These are phyloP conservation scores for Phascolomyces articulosus DNA, from an alignment of 371 early-diverging fungal species.

Conservation along the genomic window DNA sequence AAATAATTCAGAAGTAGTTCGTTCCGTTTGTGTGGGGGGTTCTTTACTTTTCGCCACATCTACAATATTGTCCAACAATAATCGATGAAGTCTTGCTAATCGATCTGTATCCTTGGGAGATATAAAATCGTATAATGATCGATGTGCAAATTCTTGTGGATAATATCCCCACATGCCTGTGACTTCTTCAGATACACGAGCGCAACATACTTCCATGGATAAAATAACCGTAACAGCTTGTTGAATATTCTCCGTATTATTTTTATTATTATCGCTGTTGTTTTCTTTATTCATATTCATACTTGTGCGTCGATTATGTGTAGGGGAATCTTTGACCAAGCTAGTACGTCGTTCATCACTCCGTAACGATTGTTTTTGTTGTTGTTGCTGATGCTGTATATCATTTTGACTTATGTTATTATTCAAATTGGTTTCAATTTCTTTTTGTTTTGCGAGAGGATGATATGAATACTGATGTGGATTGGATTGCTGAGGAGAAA, in stretches of 20 bases:
- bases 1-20: conserved; percentile 43
- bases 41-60: conserved; percentile 23
- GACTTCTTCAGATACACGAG: conserved; percentile 53
- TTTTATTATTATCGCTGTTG: not conserved
- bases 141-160: conserved; percentile 55
- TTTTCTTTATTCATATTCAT: too few relatives aligned
- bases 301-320: not conserved
- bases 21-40: conserved; percentile 34
- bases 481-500: not conserved
- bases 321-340: not conserved
- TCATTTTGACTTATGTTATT: too few relatives aligned
- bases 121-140: conserved; percentile 52
- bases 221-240: conserved; percentile 23
- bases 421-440: too few relatives aligned
- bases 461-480: not conserved
- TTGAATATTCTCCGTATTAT: not conserved
- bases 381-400: not conserved
- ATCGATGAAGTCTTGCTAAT: conserved; percentile 36
- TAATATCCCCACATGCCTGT: conserved; percentile 52
- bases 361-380: not conserved
- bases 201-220: conserved; percentile 57
- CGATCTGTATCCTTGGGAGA: conserved; percentile 39
- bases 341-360: too few relatives aligned
- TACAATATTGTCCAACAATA: conserved; percentile 47
- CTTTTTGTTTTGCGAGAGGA: too few relatives aligned